phyloP scores from a whole-genome alignment of 2,329 filamentous ascomycete species.

The Fusarium nematophilum region DNA sequence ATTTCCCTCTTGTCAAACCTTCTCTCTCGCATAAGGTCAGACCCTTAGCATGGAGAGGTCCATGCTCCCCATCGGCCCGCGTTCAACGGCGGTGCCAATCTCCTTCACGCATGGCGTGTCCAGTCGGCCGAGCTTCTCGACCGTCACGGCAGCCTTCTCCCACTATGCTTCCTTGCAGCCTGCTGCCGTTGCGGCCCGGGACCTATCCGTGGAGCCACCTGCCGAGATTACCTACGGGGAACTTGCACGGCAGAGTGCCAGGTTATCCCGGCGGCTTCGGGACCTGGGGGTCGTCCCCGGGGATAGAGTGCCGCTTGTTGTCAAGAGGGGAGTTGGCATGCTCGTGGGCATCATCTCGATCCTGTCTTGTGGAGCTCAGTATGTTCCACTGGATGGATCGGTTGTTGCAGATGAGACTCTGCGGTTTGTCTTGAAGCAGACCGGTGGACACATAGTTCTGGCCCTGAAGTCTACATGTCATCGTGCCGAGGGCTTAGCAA shows the following conservation, averaged over 20 bases:
- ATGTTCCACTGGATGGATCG: constrained; percentile 68
- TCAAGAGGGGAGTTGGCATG: constrained; percentile 66
- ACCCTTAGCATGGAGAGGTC: constrained; percentile 25
- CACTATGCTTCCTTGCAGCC: constrained; percentile 52
- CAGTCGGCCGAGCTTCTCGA: constrained; percentile 41
- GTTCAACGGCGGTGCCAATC: constrained; percentile 24
- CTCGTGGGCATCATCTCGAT: constrained; percentile 66
- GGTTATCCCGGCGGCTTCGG: constrained; percentile 54
- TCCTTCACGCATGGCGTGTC: constrained; percentile 36
- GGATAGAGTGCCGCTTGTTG: constrained; percentile 65
- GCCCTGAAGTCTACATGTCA: constrained; percentile 54
- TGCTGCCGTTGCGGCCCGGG: constrained; percentile 51
- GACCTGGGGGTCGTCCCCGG: constrained; percentile 55
- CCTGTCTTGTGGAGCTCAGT: constrained; percentile 67
- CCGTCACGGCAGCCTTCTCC: constrained; percentile 51
- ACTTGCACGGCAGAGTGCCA: constrained; percentile 50
- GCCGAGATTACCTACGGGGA: constrained; percentile 58
- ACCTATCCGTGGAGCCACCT: constrained; percentile 44
- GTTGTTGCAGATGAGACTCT: constrained; percentile 62
- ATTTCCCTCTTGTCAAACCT: constrained; percentile 15
- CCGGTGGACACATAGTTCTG: constrained; percentile 55
- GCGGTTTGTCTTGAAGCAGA: constrained; percentile 61
- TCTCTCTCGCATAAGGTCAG: constrained; percentile 16
- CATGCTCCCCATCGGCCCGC: background rate
- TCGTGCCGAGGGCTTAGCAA: constrained; percentile 39